phyloP scores from a whole-genome alignment of 2,329 filamentous ascomycete genomes.

The Dactylellina leptospora region DNA sequence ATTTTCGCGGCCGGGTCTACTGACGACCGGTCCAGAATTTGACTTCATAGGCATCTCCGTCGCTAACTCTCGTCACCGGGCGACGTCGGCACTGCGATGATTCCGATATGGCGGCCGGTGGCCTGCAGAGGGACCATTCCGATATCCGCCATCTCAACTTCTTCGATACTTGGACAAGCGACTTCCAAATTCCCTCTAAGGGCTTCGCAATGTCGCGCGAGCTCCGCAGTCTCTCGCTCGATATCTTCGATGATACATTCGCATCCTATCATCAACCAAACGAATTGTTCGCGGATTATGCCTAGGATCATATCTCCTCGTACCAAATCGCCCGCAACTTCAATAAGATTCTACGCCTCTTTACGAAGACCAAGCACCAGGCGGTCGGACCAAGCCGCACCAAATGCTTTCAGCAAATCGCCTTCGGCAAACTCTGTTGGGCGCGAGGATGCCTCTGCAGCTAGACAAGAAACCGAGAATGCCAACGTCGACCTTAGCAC shows the following conservation, averaged over 20 bases:
- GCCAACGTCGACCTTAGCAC: not conserved
- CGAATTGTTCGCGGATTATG: constrained; percentile 4
- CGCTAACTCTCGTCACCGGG: not conserved
- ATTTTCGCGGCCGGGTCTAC: too few relatives aligned
- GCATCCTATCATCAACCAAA: not conserved
- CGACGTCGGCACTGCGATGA: constrained; percentile 5
- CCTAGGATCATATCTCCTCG: too few relatives aligned
- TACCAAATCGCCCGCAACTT: not conserved
- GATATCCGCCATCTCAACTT: constrained; percentile 2
- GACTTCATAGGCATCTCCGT: not conserved
- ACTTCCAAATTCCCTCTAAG: constrained; percentile 1
- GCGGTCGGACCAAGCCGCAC: not conserved
- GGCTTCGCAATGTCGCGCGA: not conserved
- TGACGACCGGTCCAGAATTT: not conserved
- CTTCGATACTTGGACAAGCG: constrained; percentile 2
- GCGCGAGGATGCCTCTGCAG: not conserved
- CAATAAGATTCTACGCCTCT: constrained; percentile 12
- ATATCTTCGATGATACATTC: constrained; percentile 8
- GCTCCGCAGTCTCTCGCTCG: constrained; percentile 2
- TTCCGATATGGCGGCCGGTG: constrained; percentile 36
- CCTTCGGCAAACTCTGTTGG: not conserved
- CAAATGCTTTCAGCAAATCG: not conserved
- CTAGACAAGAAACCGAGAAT: not conserved
- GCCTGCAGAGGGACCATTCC: constrained; percentile 8
- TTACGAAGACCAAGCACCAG: constrained; percentile 26